Evolutionary conservation across 192 early-diverging fungal species (phyloP).

Genomic region (Umbelopsis isabellina): DNA sequence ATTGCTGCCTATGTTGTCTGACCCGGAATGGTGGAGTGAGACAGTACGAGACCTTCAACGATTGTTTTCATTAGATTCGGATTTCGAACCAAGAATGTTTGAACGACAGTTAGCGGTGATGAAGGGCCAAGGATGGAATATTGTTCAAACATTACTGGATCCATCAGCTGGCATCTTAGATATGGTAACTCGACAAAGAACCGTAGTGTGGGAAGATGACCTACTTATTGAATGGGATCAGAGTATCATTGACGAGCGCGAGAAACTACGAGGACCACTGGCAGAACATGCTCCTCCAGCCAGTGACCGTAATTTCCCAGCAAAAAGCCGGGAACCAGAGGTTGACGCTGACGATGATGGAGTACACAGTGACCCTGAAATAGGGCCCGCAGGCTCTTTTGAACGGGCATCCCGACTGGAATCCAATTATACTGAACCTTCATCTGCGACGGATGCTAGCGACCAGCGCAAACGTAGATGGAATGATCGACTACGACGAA

Average conservation of each 20-base stretch:
- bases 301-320: not conserved
- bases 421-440: not conserved
- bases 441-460: not conserved
- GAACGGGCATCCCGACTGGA: not conserved
- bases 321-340: not conserved
- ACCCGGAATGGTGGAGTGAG: slow-evolving; percentile 78
- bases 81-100: slow-evolving; percentile 85
- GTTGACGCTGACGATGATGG: not conserved
- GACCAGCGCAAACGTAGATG: not conserved
- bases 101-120: slow-evolving; percentile 79
- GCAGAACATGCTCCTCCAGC: not conserved
- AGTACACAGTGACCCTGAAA: not conserved
- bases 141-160: slow-evolving; percentile 70
- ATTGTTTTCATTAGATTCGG: slow-evolving; percentile 73
- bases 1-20: slow-evolving; percentile 69
- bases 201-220: slow-evolving; percentile 56
- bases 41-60: slow-evolving; percentile 68
- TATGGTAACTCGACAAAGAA: slow-evolving; percentile 46
- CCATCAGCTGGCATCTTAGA: slow-evolving; percentile 56
- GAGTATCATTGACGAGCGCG: not conserved
- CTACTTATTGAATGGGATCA: slow-evolving; percentile 43
- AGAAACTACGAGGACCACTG: not conserved
- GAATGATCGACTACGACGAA: slow-evolving; percentile 13
- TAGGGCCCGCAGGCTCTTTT: not conserved
- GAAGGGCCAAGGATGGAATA: slow-evolving; percentile 86